A percentile compares a stretch with the other conserved stretches of the same genome.
phyloP scores from a whole-genome alignment of 371 early-diverging fungal species.

The Mucor velutinosus region DNA sequence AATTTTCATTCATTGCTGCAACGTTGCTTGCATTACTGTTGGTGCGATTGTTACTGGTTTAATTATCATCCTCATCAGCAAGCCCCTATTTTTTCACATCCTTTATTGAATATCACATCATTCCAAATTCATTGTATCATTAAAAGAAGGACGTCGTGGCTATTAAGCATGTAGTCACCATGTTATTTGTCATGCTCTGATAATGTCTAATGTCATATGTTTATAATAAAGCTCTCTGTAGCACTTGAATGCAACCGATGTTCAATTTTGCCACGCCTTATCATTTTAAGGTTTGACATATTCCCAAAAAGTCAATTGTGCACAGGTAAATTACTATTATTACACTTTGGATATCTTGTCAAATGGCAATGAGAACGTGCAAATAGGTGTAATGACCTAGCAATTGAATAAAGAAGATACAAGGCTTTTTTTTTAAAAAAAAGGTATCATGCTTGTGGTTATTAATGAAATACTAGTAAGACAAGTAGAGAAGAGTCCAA shows the following conservation, averaged over 20 bases:
- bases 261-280: background rate
- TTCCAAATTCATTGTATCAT: too few species aligned
- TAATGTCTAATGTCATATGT: background rate
- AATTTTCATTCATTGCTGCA: background rate
- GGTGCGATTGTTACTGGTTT: slow-evolving; percentile 2
- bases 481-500: too few species aligned
- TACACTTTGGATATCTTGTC: too few species aligned
- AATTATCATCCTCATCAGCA: background rate
- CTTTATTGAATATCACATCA: background rate
- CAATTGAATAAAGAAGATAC: too few species aligned
- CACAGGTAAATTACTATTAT: background rate
- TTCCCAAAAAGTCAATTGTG: background rate
- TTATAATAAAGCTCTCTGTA: background rate
- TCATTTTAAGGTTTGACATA: background rate
- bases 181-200: background rate
- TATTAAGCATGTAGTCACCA: too few species aligned
- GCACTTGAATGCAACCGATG: too few species aligned
- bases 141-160: too few species aligned
- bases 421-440: too few species aligned
- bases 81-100: background rate
- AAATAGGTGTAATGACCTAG: too few species aligned
- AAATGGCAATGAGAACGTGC: too few species aligned
- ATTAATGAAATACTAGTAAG: too few species aligned
- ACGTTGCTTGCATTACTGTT: slow-evolving; percentile 2
- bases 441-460: too few species aligned